A percentile compares a stretch with the other conserved stretches of the same genome.
Evolutionary conservation across 805 yeast genomes (phyloP).

Genomic region (Komagataella populi): DNA sequence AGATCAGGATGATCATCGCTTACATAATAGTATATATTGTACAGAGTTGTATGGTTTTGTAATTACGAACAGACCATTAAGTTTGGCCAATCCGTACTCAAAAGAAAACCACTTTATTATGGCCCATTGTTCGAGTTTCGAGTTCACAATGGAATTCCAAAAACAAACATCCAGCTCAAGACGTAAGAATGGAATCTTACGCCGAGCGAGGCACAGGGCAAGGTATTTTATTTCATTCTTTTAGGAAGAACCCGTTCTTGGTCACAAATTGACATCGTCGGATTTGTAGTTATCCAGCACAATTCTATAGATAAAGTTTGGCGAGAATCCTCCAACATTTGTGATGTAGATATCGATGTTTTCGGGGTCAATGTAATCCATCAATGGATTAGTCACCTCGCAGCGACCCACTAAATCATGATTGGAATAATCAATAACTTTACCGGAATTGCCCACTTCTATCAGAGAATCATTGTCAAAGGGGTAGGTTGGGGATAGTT

Average conservation of each 20-base stretch:
- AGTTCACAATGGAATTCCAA: not conserved
- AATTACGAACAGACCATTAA: slow-evolving; percentile 25
- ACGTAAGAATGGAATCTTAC: slow-evolving; percentile 15
- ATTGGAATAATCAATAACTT: slow-evolving; percentile 67
- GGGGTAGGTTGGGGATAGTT: slow-evolving; percentile 86
- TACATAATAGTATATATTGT: not conserved
- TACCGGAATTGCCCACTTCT: slow-evolving; percentile 90
- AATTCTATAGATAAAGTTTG: slow-evolving; percentile 89
- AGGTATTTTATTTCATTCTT: not conserved
- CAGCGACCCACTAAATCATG: slow-evolving; percentile 56
- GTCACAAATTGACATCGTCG: slow-evolving; percentile 57
- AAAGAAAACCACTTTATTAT: slow-evolving; percentile 30
- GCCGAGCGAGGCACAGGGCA: slow-evolving; percentile 62
- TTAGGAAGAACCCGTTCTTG: not conserved
- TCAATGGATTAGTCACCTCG: slow-evolving; percentile 76
- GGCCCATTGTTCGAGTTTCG: slow-evolving; percentile 27
- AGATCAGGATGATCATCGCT: not conserved
- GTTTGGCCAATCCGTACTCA: slow-evolving; percentile 43
- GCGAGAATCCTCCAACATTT: slow-evolving; percentile 92
- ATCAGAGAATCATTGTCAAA: slow-evolving; percentile 72
- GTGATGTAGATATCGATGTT: slow-evolving; percentile 89
- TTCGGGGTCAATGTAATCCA: slow-evolving; percentile 89
- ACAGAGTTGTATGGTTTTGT: slow-evolving; percentile 17
- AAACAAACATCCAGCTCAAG: slow-evolving; percentile 49
- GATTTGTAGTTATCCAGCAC: slow-evolving; percentile 88